Base-by-base conservation (phyloP, 225 moss, liverwort and hornwort genomes). In the Sphagnum tenellum region DNA sequence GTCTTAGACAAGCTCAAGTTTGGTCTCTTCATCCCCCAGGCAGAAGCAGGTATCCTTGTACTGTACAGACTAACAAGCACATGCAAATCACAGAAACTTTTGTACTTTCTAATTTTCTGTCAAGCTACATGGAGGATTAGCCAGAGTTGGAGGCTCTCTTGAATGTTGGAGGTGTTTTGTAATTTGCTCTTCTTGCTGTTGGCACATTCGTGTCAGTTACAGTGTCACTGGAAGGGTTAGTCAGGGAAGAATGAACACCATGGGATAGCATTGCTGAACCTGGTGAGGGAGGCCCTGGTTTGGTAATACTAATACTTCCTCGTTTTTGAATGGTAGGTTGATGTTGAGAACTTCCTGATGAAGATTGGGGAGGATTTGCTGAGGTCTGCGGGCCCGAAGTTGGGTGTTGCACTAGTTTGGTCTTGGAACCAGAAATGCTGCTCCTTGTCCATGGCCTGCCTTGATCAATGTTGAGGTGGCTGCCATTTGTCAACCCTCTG, bases 151-250 rank as follows among this genome's bases (percentile, higher is more conserved):
- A 4, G 7, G 61, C 45, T 46, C 46, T 61, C 45, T 61, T 61
- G 44, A 47, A 7, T 7, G 11, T 47, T 61, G 44, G 45, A 4
- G 45, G 44, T 49, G 67, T 4, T 67, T 47, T 84, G 66, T 70
- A 61, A 65, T 78, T 84, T 71, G 61, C 78, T 69, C 78, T 65
- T 61, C 78, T 74, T 59, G 78, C 60, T 64, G 60, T 50, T 63
- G 77, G 84, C 73, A 70, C 69, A 65, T 68, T 73, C 29, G 71
- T 66, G 46, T 52, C 52, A 46, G 77, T 55, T n/a, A 46, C 65
- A 45, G 55, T 64, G 12, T 80, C 77, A 61, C 68, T 61, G 56
- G 63, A 29, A 54, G 71, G 48, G 60, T 57, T 72, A 49, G 67
- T 48, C 59, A 73, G 75, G 13, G 75, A 66, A 61, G 76, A 49